Percentiles rank a stretch among this genome's conserved stretches.
Evolutionary conservation across 1,284 basidiomycete genomes (phyloP).

Genomic region (Cystobasidium slooffiae): DNA sequence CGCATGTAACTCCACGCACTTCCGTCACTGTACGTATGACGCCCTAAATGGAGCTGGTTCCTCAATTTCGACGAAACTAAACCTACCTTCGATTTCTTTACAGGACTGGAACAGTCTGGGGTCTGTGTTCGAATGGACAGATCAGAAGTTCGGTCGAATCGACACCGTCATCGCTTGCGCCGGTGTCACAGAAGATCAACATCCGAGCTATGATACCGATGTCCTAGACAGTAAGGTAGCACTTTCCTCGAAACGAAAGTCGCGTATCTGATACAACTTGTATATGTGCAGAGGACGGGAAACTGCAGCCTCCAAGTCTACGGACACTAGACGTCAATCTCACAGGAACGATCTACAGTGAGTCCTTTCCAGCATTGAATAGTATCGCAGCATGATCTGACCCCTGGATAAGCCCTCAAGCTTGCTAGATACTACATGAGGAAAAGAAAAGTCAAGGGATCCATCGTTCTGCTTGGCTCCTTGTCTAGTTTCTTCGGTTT

Average conservation of each 20-base stretch:
- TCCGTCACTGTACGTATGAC: conserved; percentile 57
- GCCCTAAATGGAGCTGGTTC: background rate
- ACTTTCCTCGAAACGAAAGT: background rate
- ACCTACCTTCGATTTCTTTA: background rate
- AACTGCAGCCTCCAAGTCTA: conserved; percentile 60
- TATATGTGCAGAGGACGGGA: background rate
- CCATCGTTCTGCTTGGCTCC: conserved; percentile 28
- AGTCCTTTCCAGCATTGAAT: conserved; percentile 44
- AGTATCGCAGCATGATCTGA: conserved; percentile 16
- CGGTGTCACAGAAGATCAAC: conserved; percentile 61
- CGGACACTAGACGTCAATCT: conserved; percentile 65
- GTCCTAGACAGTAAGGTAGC: conserved; percentile 43
- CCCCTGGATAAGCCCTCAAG: conserved; percentile 59
- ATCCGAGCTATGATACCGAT: conserved; percentile 50
- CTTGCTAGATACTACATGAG: conserved; percentile 63
- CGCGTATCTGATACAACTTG: background rate
- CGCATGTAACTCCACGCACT: background rate
- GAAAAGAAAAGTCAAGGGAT: conserved; percentile 54
- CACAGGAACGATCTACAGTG: conserved; percentile 63
- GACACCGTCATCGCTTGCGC: conserved; percentile 63
- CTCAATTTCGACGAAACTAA: background rate
- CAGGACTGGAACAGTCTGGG: conserved; percentile 64
- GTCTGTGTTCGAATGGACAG: conserved; percentile 63
- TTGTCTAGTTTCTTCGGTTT: conserved; percentile 59
- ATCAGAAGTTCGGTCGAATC: conserved; percentile 46